Percentiles rank a stretch among this genome's conserved stretches.
Evolutionary conservation across 257 asterid genomes (phyloP).

Genomic region (Euphrasia confusa): DNA sequence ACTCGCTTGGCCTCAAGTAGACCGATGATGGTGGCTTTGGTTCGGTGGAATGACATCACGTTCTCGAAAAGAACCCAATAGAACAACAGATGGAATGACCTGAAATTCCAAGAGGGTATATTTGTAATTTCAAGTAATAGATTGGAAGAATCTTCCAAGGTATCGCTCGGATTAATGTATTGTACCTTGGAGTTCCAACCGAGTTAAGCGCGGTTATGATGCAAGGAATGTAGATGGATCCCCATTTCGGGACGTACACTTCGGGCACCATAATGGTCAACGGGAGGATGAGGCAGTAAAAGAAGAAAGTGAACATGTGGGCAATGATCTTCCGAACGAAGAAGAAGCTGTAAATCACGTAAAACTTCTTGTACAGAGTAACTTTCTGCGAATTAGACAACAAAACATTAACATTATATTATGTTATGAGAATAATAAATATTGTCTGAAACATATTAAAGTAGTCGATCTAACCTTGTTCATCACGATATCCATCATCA

Average conservation of each 20-base stretch:
- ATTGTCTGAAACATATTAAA: no score
- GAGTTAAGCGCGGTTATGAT: slow-evolving; percentile 77
- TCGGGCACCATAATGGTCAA: slow-evolving; percentile 57
- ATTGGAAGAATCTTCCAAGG: no score
- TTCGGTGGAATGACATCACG: slow-evolving; percentile 91
- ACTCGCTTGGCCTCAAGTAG: slow-evolving; percentile 79
- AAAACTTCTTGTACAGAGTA: slow-evolving; percentile 70
- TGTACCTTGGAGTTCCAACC: slow-evolving; percentile 90
- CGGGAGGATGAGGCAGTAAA: slow-evolving; percentile 61
- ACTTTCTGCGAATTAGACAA: slow-evolving; percentile 53
- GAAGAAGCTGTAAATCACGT: slow-evolving; percentile 98
- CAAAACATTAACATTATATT: no score
- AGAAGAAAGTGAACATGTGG: slow-evolving; percentile 84
- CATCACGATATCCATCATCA: slow-evolving; percentile 71
- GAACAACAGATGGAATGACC: slow-evolving; percentile 85
- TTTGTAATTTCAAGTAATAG: no score
- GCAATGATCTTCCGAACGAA: slow-evolving; percentile 91
- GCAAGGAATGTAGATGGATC: slow-evolving; percentile 88
- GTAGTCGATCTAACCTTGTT: slow-evolving; percentile 51
- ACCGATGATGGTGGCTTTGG: slow-evolving; percentile 93
- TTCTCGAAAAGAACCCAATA: slow-evolving; percentile 98
- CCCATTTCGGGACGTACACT: slow-evolving; percentile 75
- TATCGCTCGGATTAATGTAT: no score
- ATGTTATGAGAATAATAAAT: no score
- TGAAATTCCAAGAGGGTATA: slow-evolving; percentile 20